Conservation (phyloP, 2,329 filamentous ascomycete species). For the Verticillium isaacii region DNA sequence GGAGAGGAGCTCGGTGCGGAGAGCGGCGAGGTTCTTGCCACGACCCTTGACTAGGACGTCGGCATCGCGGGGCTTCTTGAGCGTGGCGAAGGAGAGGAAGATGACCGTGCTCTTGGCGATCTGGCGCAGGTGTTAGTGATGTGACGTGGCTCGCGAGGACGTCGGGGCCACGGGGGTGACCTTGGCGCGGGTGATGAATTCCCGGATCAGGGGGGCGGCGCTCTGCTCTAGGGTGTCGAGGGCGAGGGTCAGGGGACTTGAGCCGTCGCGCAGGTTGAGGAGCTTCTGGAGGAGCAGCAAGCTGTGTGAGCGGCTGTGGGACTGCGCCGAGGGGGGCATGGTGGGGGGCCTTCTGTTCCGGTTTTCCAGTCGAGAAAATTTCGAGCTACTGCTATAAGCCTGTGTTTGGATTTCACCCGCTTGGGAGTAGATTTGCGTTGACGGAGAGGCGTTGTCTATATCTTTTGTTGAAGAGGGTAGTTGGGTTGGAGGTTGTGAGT, state of each 20-base stretch:
- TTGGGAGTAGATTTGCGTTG: too few species aligned
- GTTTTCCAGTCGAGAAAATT: background rate
- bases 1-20: slow-evolving; percentile 56
- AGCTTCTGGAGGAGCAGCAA: slow-evolving; percentile 79
- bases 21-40: slow-evolving; percentile 49
- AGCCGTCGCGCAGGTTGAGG: slow-evolving; percentile 70
- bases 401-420: too few species aligned
- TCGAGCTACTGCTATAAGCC: too few species aligned
- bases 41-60: slow-evolving; percentile 64
- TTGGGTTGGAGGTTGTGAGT: background rate
- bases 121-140: slow-evolving; percentile 25
- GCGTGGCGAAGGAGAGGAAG: slow-evolving; percentile 73
- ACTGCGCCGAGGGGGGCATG: slow-evolving; percentile 53
- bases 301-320: slow-evolving; percentile 78
- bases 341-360: background rate
- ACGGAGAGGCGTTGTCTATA: too few species aligned
- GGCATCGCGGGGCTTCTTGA: slow-evolving; percentile 57
- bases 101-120: slow-evolving; percentile 64
- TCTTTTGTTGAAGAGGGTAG: background rate
- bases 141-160: background rate
- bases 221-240: slow-evolving; percentile 83
- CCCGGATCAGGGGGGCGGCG: slow-evolving; percentile 62
- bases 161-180: slow-evolving; percentile 32
- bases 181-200: slow-evolving; percentile 73
- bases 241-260: slow-evolving; percentile 81